phyloP scores from a whole-genome alignment of 2,329 filamentous ascomycete species.

The Fusarium sambucinum region DNA sequence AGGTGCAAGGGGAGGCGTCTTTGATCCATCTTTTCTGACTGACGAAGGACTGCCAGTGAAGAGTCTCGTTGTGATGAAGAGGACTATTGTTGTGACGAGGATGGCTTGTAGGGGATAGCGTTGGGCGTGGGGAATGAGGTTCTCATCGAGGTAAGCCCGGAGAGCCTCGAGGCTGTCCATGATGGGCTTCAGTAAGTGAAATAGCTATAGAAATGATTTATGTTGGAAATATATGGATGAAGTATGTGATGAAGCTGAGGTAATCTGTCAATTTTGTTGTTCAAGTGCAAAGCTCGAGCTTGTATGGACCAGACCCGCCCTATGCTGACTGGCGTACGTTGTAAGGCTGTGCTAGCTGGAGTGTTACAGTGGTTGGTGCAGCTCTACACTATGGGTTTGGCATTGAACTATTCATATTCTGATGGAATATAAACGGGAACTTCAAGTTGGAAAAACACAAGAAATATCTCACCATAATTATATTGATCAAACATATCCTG shows the following conservation, averaged over 20 bases:
- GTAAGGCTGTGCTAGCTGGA: conserved; percentile 38
- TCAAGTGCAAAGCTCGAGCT: conserved; percentile 21
- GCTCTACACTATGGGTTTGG: background rate
- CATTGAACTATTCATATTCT: background rate
- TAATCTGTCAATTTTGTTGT: conserved; percentile 36
- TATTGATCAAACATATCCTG: background rate
- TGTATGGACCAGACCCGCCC: conserved; percentile 36
- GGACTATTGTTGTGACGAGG: conserved; percentile 43
- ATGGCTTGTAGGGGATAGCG: conserved; percentile 43
- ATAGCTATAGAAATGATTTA: background rate
- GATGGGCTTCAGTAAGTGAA: background rate
- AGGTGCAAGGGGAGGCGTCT: conserved; percentile 47
- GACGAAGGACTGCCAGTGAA: conserved; percentile 56
- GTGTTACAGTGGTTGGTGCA: conserved; percentile 11
- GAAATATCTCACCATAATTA: background rate
- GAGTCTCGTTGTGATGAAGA: conserved; percentile 47
- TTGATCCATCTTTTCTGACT: conserved; percentile 30
- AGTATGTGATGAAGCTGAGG: conserved; percentile 11
- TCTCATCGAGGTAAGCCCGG: conserved; percentile 30
- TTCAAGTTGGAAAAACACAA: background rate
- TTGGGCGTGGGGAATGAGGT: conserved; percentile 38
- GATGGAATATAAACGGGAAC: background rate
- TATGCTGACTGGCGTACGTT: conserved; percentile 29
- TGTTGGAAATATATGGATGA: background rate
- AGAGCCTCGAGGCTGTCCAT: conserved; percentile 36